Evolutionary conservation across 2,329 filamentous ascomycete species (phyloP).

Genomic region (Colletotrichum lentis): DNA sequence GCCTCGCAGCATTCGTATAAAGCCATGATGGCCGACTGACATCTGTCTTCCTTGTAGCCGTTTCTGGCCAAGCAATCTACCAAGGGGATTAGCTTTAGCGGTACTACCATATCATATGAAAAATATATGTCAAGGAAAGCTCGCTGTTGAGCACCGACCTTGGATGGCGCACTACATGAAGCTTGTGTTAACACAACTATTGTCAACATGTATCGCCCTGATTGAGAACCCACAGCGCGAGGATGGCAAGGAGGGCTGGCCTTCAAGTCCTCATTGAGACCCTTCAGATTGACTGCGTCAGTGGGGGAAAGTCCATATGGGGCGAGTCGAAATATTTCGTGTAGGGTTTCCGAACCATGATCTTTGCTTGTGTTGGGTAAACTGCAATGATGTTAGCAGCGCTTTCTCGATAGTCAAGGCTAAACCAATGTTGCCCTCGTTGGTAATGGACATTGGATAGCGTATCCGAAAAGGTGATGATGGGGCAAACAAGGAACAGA

Average conservation of each 20-base stretch:
- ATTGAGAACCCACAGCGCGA: constrained; percentile 68
- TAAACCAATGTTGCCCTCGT: neutral
- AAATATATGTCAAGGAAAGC: neutral
- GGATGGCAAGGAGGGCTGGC: constrained; percentile 85
- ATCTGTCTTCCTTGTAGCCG: constrained; percentile 85
- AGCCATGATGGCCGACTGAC: constrained; percentile 78
- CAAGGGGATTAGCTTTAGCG: neutral
- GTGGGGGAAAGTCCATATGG: neutral
- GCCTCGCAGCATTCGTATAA: constrained; percentile 92
- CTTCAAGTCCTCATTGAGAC: constrained; percentile 73
- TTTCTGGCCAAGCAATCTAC: constrained; percentile 85
- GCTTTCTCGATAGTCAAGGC: neutral
- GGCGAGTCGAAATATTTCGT: neutral
- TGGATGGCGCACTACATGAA: constrained; percentile 83
- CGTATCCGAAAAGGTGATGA: neutral
- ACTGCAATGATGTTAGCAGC: neutral
- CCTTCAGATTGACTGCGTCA: constrained; percentile 10
- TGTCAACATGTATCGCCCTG: constrained; percentile 3
- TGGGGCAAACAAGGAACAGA: neutral
- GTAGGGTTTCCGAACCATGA: constrained; percentile 8
- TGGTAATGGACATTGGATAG: neutral
- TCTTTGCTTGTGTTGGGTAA: neutral
- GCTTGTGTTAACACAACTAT: constrained; percentile 19
- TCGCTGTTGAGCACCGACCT: constrained; percentile 58
- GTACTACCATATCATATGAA: neutral